Evolutionary conservation across 306 rosid species (phyloP).

Genomic region (barrel medic (Medicago truncatula)): MtrunA17r5.0-ANR NC_053042.1:43556001-43556500

Average conservation of each 20-base stretch:
- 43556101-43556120: too few species aligned
- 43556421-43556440: conserved; percentile 77
- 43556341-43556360: conserved; percentile 9
- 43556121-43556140: too few species aligned
- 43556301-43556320: neutral
- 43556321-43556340: conserved; percentile 30
- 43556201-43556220: conserved; percentile 44
- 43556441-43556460: conserved; percentile 88
- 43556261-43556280: conserved; percentile 92
- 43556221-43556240: conserved; percentile 91
- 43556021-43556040: too few species aligned
- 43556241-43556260: conserved; percentile 86
- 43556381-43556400: conserved; percentile 98
- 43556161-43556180: neutral
- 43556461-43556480: conserved; percentile 77
- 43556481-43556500: conserved; percentile 87
- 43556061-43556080: too few species aligned
- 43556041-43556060: too few species aligned
- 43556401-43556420: conserved; percentile 83
- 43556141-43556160: too few species aligned
- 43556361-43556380: conserved; percentile 61
- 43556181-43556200: neutral
- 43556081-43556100: too few species aligned
- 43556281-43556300: conserved; percentile 62
- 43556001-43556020: too few species aligned